Conservation (phyloP, 73 alveolate genomes). For the Tetrahymena borealis region DNA sequence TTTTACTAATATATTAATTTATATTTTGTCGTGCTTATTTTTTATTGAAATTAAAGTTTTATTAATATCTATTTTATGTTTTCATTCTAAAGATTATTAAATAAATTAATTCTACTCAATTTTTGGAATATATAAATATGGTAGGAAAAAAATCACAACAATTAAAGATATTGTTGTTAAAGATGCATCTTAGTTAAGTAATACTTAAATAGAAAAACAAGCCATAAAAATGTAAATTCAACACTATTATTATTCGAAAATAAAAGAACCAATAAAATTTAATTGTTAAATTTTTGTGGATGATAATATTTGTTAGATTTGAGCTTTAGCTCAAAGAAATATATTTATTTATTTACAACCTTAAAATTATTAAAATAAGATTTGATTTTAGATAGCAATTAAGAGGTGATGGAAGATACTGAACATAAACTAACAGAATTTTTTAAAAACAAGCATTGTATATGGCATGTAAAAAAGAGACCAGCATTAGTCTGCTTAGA, state of each 20-base stretch:
- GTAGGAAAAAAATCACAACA: no score
- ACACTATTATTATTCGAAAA: not conserved
- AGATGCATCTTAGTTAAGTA: no score
- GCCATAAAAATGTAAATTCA: not conserved
- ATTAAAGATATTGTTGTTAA: no score
- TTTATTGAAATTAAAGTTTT: no score
- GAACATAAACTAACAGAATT: not conserved
- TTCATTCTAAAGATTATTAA: no score
- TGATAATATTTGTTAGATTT: not conserved
- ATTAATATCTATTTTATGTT: no score
- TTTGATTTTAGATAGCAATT: not conserved
- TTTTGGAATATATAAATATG: no score
- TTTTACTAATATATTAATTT: no score
- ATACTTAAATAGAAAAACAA: not conserved
- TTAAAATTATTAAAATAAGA: not conserved
- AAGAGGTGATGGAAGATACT: not conserved
- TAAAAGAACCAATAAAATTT: not conserved
- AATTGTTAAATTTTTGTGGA: not conserved
- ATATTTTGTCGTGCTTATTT: no score
- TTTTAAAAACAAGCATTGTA: not conserved
- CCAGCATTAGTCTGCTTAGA: not conserved
- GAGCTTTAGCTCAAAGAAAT: not conserved
- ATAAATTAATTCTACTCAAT: no score
- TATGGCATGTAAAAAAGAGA: not conserved
- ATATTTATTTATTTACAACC: not conserved